Evolutionary conservation across 768 basidiomycete species (phyloP).

Genomic region (Atractiella rhizophila): DNA sequence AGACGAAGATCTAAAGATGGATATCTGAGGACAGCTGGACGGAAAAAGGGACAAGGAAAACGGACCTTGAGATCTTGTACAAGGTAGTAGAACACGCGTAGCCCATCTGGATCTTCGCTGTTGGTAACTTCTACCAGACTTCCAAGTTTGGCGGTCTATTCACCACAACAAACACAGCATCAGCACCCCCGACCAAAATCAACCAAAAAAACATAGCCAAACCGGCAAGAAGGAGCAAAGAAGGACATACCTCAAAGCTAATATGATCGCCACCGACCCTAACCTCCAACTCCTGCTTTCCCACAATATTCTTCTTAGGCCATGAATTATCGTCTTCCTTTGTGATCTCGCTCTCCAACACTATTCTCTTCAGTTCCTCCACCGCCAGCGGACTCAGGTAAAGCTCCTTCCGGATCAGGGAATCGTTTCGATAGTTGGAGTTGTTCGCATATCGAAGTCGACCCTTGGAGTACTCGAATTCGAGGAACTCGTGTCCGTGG

Average conservation of each 20-base stretch:
- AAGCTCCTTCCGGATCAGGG: slow-evolving; percentile 97
- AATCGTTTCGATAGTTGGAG: slow-evolving; percentile 96
- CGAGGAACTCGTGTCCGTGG: slow-evolving; percentile 89
- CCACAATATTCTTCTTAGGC: slow-evolving; percentile 98
- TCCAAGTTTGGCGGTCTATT: slow-evolving; percentile 89
- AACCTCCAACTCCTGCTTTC: slow-evolving; percentile 93
- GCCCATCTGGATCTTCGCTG: slow-evolving; percentile 86
- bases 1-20: slow-evolving; percentile 59
- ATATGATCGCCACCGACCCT: slow-evolving; percentile 84
- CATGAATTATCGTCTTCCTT: slow-evolving; percentile 96
- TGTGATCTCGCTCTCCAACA: slow-evolving; percentile 75
- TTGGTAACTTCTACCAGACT: slow-evolving; percentile 89
- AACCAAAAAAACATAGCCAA: neutral
- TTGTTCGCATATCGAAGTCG: slow-evolving; percentile 97
- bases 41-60: neutral
- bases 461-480: slow-evolving; percentile 94
- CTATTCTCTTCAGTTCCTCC: slow-evolving; percentile 80
- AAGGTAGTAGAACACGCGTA: slow-evolving; percentile 93
- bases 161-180: neutral
- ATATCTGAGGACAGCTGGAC: neutral
- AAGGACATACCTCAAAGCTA: slow-evolving; percentile 55
- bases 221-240: neutral
- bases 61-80: slow-evolving; percentile 86
- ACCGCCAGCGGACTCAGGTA: slow-evolving; percentile 77
- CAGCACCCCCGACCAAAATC: neutral